Evolutionary conservation across 2,329 filamentous ascomycete genomes (phyloP), one percentile per base, ranked within the genome.

Genomic region (Aspergillus texensis): DNA sequence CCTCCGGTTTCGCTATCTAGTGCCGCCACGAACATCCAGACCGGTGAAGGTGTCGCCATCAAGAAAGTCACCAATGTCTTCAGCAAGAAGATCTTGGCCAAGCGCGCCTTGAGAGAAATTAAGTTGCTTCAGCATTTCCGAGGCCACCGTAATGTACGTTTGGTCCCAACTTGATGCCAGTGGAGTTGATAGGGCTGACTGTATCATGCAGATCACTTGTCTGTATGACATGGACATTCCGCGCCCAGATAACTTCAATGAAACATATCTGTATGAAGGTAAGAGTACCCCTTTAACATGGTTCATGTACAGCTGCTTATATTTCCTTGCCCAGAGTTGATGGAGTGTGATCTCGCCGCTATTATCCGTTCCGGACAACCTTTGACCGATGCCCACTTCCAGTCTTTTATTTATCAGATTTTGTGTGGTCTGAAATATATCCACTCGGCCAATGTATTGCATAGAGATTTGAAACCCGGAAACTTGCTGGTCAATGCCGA

Each of bases 1-100:
- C 56, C 34, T 36, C 34, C 52, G n/a, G 58, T 24, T 65, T 45
- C 48, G 45, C 48, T 41, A 30, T 54, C 67, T 77, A 97, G 94
- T 80, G 94, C 95, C 65, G 95, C 95, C 61, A 92, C 93, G 70
- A 97, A 98, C 85, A 90, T 89, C 77, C 89, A 93, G 79, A 96
- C 91, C 36, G 90, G 89, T 74, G 95, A 99, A 78, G 94, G 94
- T 46, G 94, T 99, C 67, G 95, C 95, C 74, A 95, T 99, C 85
- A 99, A 99, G 83, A 99, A 99, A 83, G 93, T 99, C 78, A 99
- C 95, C 84, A 99, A 99, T 91, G 94, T 99, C 74, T 99, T 99
- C 82, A 97, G 93, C 87, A 99, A 99, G 84, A 98, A 98, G 88
- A 99, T 99, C 72, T 86, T 99, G 70, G 95, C 95, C 74, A 99